phyloP scores from a whole-genome alignment of 2,329 filamentous ascomycete genomes.

The Ophiostoma populinum region DNA sequence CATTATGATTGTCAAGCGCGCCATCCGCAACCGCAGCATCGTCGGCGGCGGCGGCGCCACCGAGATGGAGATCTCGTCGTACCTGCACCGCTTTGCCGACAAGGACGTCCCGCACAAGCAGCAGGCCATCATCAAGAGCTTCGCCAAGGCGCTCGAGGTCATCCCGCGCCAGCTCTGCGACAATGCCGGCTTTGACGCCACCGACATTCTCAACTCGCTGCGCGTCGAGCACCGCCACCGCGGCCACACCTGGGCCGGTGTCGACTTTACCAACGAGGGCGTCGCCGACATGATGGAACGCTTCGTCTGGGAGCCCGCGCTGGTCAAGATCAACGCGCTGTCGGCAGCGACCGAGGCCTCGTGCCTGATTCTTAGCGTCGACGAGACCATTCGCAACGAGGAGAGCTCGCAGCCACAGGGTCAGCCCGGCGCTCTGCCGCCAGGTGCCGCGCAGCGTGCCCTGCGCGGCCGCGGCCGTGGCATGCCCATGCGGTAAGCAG shows the following conservation, averaged over 20 bases:
- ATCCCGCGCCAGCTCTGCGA: constrained; percentile 95
- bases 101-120: constrained; percentile 88
- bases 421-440: constrained; percentile 56
- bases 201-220: constrained; percentile 90
- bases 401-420: constrained; percentile 75
- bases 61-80: constrained; percentile 94
- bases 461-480: constrained; percentile 61
- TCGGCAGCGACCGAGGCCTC: constrained; percentile 90
- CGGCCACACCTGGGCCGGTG: constrained; percentile 83
- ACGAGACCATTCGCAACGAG: constrained; percentile 98
- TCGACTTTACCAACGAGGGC: constrained; percentile 86
- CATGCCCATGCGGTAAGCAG: constrained; percentile 64
- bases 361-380: constrained; percentile 87
- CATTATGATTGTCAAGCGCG: constrained; percentile 99
- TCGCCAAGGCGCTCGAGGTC: constrained; percentile 91
- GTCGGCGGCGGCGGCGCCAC: constrained; percentile 87
- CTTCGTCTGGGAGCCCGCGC: constrained; percentile 93
- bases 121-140: constrained; percentile 93
- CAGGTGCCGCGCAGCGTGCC: constrained; percentile 75
- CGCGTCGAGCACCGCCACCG: constrained; percentile 94
- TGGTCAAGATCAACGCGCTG: constrained; percentile 94
- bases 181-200: constrained; percentile 96
- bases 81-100: constrained; percentile 84
- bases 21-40: constrained; percentile 85
- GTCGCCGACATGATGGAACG: constrained; percentile 85